Evolutionary conservation across 345 rosid genomes (phyloP).

Genomic region (Camelina laxa): DNA sequence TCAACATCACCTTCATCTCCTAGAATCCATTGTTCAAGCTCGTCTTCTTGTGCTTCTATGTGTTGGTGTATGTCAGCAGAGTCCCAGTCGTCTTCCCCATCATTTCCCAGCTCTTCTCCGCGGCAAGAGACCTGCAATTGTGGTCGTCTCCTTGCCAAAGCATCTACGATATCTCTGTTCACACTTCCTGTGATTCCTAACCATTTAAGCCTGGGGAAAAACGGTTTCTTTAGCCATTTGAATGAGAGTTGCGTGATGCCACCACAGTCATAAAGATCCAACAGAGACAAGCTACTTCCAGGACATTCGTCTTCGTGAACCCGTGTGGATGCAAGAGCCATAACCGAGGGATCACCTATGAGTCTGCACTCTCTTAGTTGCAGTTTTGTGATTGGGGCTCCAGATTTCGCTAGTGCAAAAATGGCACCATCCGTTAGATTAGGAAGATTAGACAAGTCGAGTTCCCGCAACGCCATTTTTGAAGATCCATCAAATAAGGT

Average conservation of each 20-base stretch:
- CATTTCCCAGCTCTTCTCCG: constrained; percentile 78
- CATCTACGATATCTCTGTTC: constrained; percentile 80
- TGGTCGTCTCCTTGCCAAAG: constrained; percentile 77
- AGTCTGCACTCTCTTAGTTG: constrained; percentile 86
- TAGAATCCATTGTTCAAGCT: constrained; percentile 44
- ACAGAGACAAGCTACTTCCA: constrained; percentile 66
- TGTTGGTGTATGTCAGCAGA: constrained; percentile 42
- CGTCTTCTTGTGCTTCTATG: constrained; percentile 51
- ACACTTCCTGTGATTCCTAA: constrained; percentile 81
- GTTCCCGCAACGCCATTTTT: constrained; percentile 62
- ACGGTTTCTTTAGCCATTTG: constrained; percentile 86
- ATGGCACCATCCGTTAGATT: constrained; percentile 71
- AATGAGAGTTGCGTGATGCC: constrained; percentile 77
- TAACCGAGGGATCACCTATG: constrained; percentile 77
- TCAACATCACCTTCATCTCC: constrained; percentile 42
- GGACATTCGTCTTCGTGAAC: constrained; percentile 66
- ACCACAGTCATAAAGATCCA: constrained; percentile 73
- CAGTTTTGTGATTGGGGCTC: constrained; percentile 70
- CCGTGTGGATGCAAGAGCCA: constrained; percentile 81
- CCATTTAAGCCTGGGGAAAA: constrained; percentile 88
- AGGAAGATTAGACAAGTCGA: constrained; percentile 86
- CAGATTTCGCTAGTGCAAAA: constrained; percentile 63
- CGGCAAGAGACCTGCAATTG: constrained; percentile 65
- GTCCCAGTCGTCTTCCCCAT: constrained; percentile 63
- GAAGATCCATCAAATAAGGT: constrained; percentile 71